phyloP scores from a whole-genome alignment of 495 filamentous ascomycete species.

The Talaromyces wortmannii region DNA sequence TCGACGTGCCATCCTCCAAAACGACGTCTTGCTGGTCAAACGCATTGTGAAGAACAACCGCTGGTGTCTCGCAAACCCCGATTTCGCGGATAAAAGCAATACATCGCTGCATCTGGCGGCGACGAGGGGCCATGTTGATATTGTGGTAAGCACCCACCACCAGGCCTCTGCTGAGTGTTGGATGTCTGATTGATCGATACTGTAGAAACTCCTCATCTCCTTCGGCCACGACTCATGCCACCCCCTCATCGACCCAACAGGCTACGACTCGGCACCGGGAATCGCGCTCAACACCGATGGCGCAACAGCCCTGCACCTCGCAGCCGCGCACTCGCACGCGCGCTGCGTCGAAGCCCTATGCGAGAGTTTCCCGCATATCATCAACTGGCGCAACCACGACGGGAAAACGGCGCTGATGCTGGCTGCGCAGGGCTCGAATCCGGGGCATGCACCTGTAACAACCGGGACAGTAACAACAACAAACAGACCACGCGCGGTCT shows the following conservation, averaged over 20 bases:
- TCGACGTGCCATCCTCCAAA: slow-evolving; percentile 64
- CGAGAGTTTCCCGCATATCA: slow-evolving; percentile 20
- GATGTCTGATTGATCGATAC: too few species aligned
- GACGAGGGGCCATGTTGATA: slow-evolving; percentile 55
- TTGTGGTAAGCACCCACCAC: slow-evolving; percentile 28
- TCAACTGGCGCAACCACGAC: slow-evolving; percentile 46
- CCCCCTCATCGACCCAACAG: slow-evolving; percentile 3
- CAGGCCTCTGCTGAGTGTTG: neutral
- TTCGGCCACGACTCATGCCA: slow-evolving; percentile 45
- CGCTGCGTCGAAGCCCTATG: slow-evolving; percentile 53
- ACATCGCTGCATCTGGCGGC: slow-evolving; percentile 74
- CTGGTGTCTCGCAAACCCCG: slow-evolving; percentile 62
- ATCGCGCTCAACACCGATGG: slow-evolving; percentile 63
- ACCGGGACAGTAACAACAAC: neutral
- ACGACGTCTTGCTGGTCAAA: slow-evolving; percentile 61
- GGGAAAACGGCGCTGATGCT: slow-evolving; percentile 37
- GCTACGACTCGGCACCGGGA: slow-evolving; percentile 32
- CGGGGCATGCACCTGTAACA: neutral
- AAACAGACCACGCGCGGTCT: neutral
- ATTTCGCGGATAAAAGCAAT: slow-evolving; percentile 53
- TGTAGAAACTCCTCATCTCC: slow-evolving; percentile 36
- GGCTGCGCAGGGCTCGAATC: slow-evolving; percentile 37
- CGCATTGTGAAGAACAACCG: slow-evolving; percentile 69
- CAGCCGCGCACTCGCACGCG: slow-evolving; percentile 49
- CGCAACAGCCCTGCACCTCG: slow-evolving; percentile 61